Base-by-base conservation (phyloP, 2,329 filamentous ascomycete species). In the Monilinia aucupariae region DNA sequence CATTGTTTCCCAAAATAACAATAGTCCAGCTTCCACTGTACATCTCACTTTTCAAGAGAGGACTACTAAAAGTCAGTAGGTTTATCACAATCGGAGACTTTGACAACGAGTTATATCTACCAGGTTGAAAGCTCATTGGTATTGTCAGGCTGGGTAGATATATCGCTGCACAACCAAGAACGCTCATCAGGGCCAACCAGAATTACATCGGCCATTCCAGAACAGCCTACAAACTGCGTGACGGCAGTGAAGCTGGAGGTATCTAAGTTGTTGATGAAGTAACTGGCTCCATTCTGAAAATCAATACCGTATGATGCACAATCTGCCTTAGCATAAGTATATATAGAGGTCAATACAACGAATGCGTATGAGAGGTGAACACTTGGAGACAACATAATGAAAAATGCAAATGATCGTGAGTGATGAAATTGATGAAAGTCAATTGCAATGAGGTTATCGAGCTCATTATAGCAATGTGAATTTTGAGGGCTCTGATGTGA, bases 251-350 rank as follows among this genome's bases (percentile, higher is more conserved):
- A 62, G 34, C 34, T 58, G 15, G 60, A 62, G 5, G 13, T 58
- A 30, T 62, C 60, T 34, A 13, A 22, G 25, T 45, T 62, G 10
- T 62, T 62, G 43, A 62, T 62, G 32, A 62, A 62, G 32, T 58
- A 62, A 22, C 32, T 49, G 34, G 25, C 51, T 43, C 60, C 60
- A 58, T 62, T 58, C 17, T 62, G 60, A 32, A 62, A 62, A 34
- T 62, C 60, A 17, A 62, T 58, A 58, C 60, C 60, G 22, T 50
- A 62, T 25, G 60, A 52, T 34, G 43, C 34, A 62, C 60, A 62
- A 15, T 58, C 60, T 62, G 60, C 60, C 9, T 32, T 50, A 20
- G 34, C 60, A 50, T 58, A 50, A 6, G 60, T 30, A 9, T 58
- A 39, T n/a, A 62, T 10, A 25, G 45, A 41, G 10, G 60, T 39